Evolutionary conservation across 2,329 filamentous ascomycete genomes (phyloP).

Genomic region (Graphiopsis chlorocephala): DNA sequence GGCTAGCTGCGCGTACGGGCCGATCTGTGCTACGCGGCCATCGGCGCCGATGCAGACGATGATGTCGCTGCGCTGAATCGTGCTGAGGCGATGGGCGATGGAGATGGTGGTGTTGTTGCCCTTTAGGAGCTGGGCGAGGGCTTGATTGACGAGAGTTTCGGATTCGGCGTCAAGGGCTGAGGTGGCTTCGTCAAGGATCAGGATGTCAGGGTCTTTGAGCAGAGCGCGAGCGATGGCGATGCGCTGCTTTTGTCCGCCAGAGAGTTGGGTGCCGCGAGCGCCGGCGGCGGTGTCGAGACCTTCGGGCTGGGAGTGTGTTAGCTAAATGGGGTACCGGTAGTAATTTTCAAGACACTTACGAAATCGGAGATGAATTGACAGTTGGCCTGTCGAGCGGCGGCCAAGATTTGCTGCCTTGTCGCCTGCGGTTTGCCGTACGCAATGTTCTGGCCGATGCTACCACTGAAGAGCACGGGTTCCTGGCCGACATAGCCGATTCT

Average conservation of each 20-base stretch:
- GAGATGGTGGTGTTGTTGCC: constrained; percentile 95
- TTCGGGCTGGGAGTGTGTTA: constrained; percentile 59
- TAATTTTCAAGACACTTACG: constrained; percentile 43
- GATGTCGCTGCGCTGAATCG: constrained; percentile 91
- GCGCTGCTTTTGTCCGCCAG: constrained; percentile 94
- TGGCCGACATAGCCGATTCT: constrained; percentile 95
- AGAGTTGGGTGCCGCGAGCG: constrained; percentile 86
- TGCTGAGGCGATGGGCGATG: constrained; percentile 92
- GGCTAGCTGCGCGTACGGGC: constrained; percentile 75
- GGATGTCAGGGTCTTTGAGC: constrained; percentile 92
- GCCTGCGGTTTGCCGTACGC: constrained; percentile 83
- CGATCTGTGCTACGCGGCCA: constrained; percentile 86
- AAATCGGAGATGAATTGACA: constrained; percentile 97
- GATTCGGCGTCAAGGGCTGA: constrained; percentile 95
- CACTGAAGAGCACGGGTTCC: constrained; percentile 89
- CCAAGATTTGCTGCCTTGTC: constrained; percentile 74
- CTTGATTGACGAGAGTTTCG: constrained; percentile 92
- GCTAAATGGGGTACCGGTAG: background rate
- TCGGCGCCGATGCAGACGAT: constrained; percentile 89
- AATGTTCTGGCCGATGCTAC: constrained; percentile 84
- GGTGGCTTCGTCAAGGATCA: constrained; percentile 93
- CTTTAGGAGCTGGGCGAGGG: constrained; percentile 73
- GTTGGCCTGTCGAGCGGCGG: constrained; percentile 86
- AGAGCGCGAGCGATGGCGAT: constrained; percentile 95
- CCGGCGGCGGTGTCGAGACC: constrained; percentile 93